Base-by-base conservation (phyloP, 345 rosid species). In the Eucalyptus albens region DNA sequence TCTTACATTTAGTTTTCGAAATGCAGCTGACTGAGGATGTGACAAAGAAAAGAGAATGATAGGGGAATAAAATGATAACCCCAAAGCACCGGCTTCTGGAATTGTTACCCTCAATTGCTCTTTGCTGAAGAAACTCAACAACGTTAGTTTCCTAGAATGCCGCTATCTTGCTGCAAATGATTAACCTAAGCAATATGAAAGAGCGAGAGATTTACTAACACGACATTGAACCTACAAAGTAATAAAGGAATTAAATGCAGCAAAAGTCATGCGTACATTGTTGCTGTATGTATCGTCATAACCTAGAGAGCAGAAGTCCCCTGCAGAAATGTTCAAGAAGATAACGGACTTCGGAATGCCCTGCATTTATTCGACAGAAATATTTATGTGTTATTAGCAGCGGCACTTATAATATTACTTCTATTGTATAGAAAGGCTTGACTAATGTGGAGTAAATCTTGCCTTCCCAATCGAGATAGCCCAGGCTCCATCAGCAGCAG, bases 391-490 rank as follows among this genome's bases (percentile, higher is more conserved):
- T 37, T 6, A 11, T 40, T 77, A 77, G 85, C 85, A 11, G 85
- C 4, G 16, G 85, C 29, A 40, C 15, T 77, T 77, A 37, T 40
- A 77, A 40, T 40, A 40, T 15, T 40, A 77, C 47, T 77, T 40
- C 85, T 40, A 40, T 77, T 8, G 5, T 21, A 77, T 77, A 77
- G 85, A 21, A 21, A 77, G 29, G 85, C 47, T 77, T 44, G 29
- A 77, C 47, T 77, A 22, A 40, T 17, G 13, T 77, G 47, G 85
- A 77, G 85, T 77, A 77, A 40, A 40, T 40, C 95, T 89, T 93
- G 95, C 99, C 98, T 98, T 94, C 99, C 99, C 86, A 96, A 91
- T 88, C 91, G 93, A 86, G 94, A 94, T 80, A 98, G 97, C 94
- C 95, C 99, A 22, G 99, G 96, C 92, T 98, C 99, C 10, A 94